Evolutionary conservation across 441 rosid genomes (phyloP), one percentile per base, ranked within the genome.

Genomic region (Geranium incanum): DNA sequence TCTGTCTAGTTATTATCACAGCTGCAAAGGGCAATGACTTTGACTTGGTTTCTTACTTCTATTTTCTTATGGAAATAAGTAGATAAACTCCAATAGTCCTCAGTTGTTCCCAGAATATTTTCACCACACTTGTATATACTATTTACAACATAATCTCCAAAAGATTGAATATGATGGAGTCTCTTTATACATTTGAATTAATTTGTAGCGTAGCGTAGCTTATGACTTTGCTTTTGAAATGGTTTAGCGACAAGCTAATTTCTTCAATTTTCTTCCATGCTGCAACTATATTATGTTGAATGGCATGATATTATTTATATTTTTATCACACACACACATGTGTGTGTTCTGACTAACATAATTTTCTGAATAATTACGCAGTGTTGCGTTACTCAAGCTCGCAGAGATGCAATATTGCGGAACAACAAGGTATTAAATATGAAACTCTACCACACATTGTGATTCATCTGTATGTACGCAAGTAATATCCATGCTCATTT

Each of bases 391-490:
- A 68, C 73, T 84, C 76, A 88, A 84, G 81, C 92, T 94, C 15
- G 93, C 95, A 2, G 91, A 87, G 82, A 90, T 90, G 95, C 90
- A 94, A 73, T 89, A 94, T 71, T 90, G 97, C 76, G 97, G 99
- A 36, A 90, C 97, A 59, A 94, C 97, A 55, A 94, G 99, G 99
- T 92, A 86, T 75, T n/a, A 23, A 70, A 38, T 70, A 67, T 36
- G 71, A 66, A 18, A 9, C 33, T 38, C 12, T 52, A 15, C 18
- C 18, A 5, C 60, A 2, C 15, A 13, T 52, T 52, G 6, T 52
- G 19, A 18, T 52, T 52, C 60, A 13, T 52, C 60, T 52, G 18
- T 52, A n/a, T 52, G 57, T 11, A 48, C 12, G 15, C 55, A 7
- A 45, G 55, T 48, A 48, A 9, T 48, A n/a, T 48, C 13, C 57